Percentiles rank a stretch among this genome's conserved stretches.
Evolutionary conservation across 306 rosid species (phyloP).

Genomic region (Corylus avellana): DNA sequence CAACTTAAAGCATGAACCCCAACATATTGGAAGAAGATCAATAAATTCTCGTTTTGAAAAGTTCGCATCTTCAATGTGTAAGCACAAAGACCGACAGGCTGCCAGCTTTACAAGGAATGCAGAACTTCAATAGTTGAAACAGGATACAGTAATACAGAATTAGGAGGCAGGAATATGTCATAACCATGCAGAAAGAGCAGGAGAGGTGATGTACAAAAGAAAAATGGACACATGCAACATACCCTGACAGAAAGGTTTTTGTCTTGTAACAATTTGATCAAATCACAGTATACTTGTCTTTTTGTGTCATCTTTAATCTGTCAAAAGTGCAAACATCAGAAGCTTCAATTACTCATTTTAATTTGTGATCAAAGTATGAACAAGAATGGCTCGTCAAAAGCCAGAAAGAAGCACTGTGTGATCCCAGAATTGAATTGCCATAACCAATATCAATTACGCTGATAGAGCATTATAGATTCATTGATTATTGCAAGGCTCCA

Average conservation of each 20-base stretch:
- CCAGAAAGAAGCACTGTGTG: not conserved
- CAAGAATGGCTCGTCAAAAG: not conserved
- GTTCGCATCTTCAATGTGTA: constrained; percentile 87
- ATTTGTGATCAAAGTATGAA: constrained; percentile 17
- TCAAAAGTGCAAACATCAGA: constrained; percentile 28
- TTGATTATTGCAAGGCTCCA: constrained; percentile 27
- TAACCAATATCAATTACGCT: not conserved
- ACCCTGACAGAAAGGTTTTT: constrained; percentile 87
- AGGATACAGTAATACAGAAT: not conserved
- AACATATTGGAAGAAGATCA: constrained; percentile 88
- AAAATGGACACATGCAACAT: constrained; percentile 35
- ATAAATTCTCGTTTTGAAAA: constrained; percentile 77
- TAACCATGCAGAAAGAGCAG: constrained; percentile 25
- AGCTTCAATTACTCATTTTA: not conserved
- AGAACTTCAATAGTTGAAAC: constrained; percentile 30
- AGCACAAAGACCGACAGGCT: constrained; percentile 92
- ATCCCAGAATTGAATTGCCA: not conserved
- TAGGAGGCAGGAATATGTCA: constrained; percentile 21
- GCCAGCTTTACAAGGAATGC: constrained; percentile 66
- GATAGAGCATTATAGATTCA: not conserved
- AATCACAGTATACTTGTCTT: constrained; percentile 89
- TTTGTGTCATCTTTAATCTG: constrained; percentile 88
- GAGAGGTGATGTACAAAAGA: constrained; percentile 7
- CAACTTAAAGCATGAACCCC: constrained; percentile 88
- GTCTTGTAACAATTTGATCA: constrained; percentile 82